phyloP scores from a whole-genome alignment of 768 basidiomycete species.

The Russula compacta region DNA sequence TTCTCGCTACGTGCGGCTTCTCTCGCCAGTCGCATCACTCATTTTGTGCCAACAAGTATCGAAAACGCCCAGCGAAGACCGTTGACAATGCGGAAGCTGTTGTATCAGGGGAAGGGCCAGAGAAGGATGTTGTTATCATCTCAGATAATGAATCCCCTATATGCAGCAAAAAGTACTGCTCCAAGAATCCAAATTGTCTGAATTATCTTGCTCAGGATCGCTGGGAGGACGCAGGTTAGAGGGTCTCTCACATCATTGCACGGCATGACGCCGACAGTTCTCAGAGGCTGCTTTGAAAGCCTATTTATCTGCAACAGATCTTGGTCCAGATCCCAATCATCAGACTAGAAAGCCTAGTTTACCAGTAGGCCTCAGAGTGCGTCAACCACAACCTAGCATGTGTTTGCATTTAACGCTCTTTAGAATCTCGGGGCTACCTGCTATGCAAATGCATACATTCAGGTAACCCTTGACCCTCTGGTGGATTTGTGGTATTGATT shows the following conservation, averaged over 20 bases:
- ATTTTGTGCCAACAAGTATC: slow-evolving; percentile 53
- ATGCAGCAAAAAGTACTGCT: slow-evolving; percentile 61
- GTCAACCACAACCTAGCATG: slow-evolving; percentile 14
- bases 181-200: slow-evolving; percentile 72
- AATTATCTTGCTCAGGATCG: slow-evolving; percentile 79
- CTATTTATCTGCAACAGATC: slow-evolving; percentile 19
- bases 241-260: slow-evolving; percentile 14
- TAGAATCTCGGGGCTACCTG: slow-evolving; percentile 97
- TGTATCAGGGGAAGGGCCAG: slow-evolving; percentile 35
- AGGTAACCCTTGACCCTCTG: slow-evolving; percentile 37
- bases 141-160: slow-evolving; percentile 52
- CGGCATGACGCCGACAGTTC: not conserved
- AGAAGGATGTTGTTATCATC: slow-evolving; percentile 58
- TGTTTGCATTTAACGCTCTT: not conserved
- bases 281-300: slow-evolving; percentile 22
- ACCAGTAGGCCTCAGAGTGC: slow-evolving; percentile 74
- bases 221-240: slow-evolving; percentile 67
- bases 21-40: slow-evolving; percentile 40
- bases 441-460: slow-evolving; percentile 92
- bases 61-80: slow-evolving; percentile 20
- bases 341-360: slow-evolving; percentile 8
- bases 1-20: slow-evolving; percentile 59
- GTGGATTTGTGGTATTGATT: not conserved
- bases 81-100: slow-evolving; percentile 17
- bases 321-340: slow-evolving; percentile 14